phyloP scores from a whole-genome alignment of 148 eudicot species.

The Pouteria glomerata region DNA sequence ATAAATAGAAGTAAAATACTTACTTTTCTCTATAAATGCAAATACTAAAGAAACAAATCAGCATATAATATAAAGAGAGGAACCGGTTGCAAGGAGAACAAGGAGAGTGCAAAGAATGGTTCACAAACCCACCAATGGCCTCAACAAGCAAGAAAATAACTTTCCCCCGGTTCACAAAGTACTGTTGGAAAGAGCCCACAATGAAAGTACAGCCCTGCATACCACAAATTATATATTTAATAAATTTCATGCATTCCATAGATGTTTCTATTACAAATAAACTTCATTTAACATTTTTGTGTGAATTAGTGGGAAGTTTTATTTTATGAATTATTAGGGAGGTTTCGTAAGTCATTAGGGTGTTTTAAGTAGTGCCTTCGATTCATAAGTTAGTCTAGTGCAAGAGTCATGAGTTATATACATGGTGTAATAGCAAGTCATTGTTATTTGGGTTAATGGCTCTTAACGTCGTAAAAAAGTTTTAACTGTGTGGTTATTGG shows the following conservation, averaged over 20 bases:
- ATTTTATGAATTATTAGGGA: too few relatives aligned
- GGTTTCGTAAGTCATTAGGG: too few relatives aligned
- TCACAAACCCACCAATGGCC: constrained; percentile 61
- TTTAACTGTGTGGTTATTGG: too few relatives aligned
- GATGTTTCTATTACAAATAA: too few relatives aligned
- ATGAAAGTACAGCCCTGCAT: constrained; percentile 72
- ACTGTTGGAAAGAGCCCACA: constrained; percentile 41
- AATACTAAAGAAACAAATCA: background rate
- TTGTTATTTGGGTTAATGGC: too few relatives aligned
- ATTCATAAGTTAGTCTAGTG: too few relatives aligned
- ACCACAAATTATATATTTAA: constrained; percentile 13
- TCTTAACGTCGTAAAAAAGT: too few relatives aligned
- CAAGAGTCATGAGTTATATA: too few relatives aligned
- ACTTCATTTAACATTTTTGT: too few relatives aligned
- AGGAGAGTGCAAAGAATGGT: background rate
- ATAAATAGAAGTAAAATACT: background rate
- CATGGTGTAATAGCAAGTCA: too few relatives aligned
- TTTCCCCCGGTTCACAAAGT: constrained; percentile 44
- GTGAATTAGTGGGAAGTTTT: too few relatives aligned
- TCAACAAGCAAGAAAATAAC: constrained; percentile 55
- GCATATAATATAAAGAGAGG: constrained; percentile 5
- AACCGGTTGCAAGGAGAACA: background rate
- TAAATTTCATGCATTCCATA: background rate
- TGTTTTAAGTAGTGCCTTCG: too few relatives aligned
- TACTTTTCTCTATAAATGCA: background rate